Percentiles rank a stretch among this genome's conserved stretches.
These are phyloP conservation scores for Asterochloris sp. DNA, from an alignment of 139 green algal species.

Conservation along the genomic window DNA sequence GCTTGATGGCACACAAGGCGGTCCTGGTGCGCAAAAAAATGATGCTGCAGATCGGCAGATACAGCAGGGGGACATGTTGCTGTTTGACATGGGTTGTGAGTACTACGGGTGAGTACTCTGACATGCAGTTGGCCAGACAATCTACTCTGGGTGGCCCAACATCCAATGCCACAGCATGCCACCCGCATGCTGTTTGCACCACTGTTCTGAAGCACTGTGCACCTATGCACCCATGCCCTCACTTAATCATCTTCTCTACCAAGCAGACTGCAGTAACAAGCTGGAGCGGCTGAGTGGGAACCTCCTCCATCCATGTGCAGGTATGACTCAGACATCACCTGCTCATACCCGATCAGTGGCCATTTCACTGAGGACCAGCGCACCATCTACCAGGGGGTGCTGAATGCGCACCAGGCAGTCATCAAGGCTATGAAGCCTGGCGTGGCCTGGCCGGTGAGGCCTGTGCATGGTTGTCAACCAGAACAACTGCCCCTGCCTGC, in stretches of 20 bases:
- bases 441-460: constrained; percentile 64
- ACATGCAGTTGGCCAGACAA: too few species aligned
- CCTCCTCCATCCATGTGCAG: background rate
- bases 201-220: background rate
- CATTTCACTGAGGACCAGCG: constrained; percentile 70
- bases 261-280: too few species aligned
- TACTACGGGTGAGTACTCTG: constrained; percentile 42
- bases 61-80: constrained; percentile 59
- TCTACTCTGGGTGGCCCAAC: too few species aligned
- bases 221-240: background rate
- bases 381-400: constrained; percentile 76
- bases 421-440: constrained; percentile 69
- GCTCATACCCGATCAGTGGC: constrained; percentile 70
- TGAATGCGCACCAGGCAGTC: constrained; percentile 60
- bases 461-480: background rate
- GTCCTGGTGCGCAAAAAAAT: background rate
- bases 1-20: background rate
- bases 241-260: too few species aligned
- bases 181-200: too few species aligned
- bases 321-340: constrained; percentile 75
- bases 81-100: constrained; percentile 83
- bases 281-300: too few species aligned
- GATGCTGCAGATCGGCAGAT: constrained; percentile 49
- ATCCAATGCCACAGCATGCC: too few species aligned
- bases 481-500: too few species aligned